These are phyloP conservation scores for Phanerochaete carnosa DNA, from an alignment of 768 basidiomycete species.

Conservation along the genomic window DNA sequence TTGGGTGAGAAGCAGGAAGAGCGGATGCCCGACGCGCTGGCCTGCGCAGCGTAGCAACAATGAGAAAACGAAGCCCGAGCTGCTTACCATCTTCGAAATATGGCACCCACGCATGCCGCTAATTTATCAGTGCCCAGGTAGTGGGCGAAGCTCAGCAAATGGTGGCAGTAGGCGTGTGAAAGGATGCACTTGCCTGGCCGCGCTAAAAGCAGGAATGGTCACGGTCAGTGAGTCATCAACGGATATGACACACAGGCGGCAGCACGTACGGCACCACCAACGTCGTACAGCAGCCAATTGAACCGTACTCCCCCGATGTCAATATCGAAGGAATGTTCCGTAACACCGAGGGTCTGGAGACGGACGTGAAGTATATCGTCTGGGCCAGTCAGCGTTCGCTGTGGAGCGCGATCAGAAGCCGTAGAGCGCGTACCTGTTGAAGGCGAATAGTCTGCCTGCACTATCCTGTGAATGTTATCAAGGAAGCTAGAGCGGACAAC, in stretches of 20 bases:
- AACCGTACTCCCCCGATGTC: conserved; percentile 58
- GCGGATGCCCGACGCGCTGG: background rate
- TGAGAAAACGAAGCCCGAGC: background rate
- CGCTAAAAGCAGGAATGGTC: conserved; percentile 37
- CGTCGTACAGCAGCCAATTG: conserved; percentile 80
- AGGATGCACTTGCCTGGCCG: conserved; percentile 47
- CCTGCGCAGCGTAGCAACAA: background rate
- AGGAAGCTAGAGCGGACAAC: conserved; percentile 52
- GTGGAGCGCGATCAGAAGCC: background rate
- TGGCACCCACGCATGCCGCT: conserved; percentile 81
- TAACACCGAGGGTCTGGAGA: conserved; percentile 75
- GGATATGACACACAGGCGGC: background rate
- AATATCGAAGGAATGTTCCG: conserved; percentile 73
- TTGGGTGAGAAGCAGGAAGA: background rate
- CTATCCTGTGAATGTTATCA: conserved; percentile 59
- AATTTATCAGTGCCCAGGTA: background rate
- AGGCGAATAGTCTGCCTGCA: conserved; percentile 67
- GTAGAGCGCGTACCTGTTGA: conserved; percentile 50
- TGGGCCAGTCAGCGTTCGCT: conserved; percentile 23
- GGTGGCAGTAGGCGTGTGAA: conserved; percentile 11
- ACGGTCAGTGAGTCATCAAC: background rate
- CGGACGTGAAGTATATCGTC: conserved; percentile 80
- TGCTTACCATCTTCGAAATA: conserved; percentile 80
- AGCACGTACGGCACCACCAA: conserved; percentile 71
- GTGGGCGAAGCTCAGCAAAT: background rate